phyloP scores from a whole-genome alignment of 2,329 filamentous ascomycete genomes.

The Pseudogymnoascus sp. region DNA sequence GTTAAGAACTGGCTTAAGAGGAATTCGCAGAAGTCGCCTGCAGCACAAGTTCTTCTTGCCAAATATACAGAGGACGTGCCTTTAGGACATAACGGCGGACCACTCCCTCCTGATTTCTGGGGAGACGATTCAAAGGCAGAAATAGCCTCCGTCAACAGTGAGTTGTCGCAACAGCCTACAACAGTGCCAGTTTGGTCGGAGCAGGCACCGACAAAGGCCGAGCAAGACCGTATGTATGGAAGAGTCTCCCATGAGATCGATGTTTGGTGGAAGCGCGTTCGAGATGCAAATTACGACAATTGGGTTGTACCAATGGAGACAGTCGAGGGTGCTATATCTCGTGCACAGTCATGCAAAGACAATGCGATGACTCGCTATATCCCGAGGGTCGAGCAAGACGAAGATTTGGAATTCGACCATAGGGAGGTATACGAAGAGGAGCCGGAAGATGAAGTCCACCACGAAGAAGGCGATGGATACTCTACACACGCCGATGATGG shows the following conservation, averaged over 20 bases:
- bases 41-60: constrained; percentile 46
- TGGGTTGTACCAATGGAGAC: constrained; percentile 54
- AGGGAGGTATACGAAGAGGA: constrained; percentile 41
- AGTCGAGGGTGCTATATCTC: constrained; percentile 50
- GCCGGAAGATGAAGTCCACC: constrained; percentile 35
- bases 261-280: constrained; percentile 55
- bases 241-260: constrained; percentile 59
- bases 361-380: constrained; percentile 48
- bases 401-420: constrained; percentile 18
- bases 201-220: constrained; percentile 39
- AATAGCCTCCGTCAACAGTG: background rate
- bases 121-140: background rate
- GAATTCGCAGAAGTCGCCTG: constrained; percentile 51
- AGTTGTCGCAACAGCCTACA: constrained; percentile 1
- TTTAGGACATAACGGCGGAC: constrained; percentile 28
- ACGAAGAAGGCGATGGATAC: constrained; percentile 43
- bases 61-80: constrained; percentile 41
- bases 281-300: constrained; percentile 53
- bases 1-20: constrained; percentile 56
- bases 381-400: constrained; percentile 19
- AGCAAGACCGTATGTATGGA: constrained; percentile 52
- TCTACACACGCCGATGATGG: constrained; percentile 33
- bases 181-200: constrained; percentile 23
- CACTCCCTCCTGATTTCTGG: constrained; percentile 18
- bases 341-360: constrained; percentile 51